Evolutionary conservation across 495 filamentous ascomycete species (phyloP), one percentile per base, ranked within the genome.

Genomic region (Penicillium macrosclerotiorum): DNA sequence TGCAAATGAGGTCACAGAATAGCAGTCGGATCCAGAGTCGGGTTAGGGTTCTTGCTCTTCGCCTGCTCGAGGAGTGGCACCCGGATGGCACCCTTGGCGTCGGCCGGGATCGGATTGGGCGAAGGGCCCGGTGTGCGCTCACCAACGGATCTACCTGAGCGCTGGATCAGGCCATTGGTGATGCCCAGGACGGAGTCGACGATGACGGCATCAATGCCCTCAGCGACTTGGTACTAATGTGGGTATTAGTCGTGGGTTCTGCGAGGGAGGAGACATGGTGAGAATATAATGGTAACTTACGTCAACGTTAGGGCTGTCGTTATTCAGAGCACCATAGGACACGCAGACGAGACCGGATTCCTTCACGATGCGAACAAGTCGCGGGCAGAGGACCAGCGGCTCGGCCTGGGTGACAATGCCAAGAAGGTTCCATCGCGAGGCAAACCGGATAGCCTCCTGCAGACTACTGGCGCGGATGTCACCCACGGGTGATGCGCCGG

Each of bases 171-270:
- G 1, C 84, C 84, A 55, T 87, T 83, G 14, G 84, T 76, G 42
- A 96, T 92, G 16, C 84, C 84, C 11, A 96, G 74, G 8, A 97
- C 92, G 31, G 80, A 89, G 59, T 97, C 92, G 29, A 96, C 93
- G 59, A 97, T 97, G 18, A 97, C 90, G 5, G 92, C 92, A 67
- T 97, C 92, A 39, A 98, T 94, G 34, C 93, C 93, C 64, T 96
- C 88, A 17, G 89, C 83, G 12, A 94, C 90, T 84, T 98, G 93
- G 48, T 84, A 71, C 86, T 90, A 57, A 46, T 24, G 13, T 4
- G 4, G 34, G 30, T 29, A 24, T 53, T 17, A 42, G 25, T 41
- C 31, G 58, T 33, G 55, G 22, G 5, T 17, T 18, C 0, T 34
- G 17, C 13, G 5, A 34, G 1, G 5, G 7, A 5, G 5, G 25